Evolutionary conservation across 108 stramenopile genomes (phyloP), one percentile per base, ranked within the genome.

Genomic region (Chaetoceros tenuissimus): DNA sequence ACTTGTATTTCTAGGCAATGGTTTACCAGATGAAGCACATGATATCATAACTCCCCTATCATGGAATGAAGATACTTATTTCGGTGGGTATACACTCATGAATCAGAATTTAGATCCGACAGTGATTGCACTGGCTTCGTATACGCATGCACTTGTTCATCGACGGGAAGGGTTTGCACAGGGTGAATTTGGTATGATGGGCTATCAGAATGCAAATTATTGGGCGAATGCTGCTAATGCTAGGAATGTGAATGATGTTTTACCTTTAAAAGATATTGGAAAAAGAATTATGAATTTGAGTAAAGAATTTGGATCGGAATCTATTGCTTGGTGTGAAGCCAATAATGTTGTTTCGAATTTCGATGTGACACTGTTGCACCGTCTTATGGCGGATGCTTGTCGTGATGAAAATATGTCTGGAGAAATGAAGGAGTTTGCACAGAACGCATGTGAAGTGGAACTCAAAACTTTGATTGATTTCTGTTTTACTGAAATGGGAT

Each of bases 171-270:
- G 51, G 0, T 68, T 40, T 26, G 46, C 67, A 46, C n/a, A 48
- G 17, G 69, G 73, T 23, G 77, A 79, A 45, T 64, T 69, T 64
- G 77, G 73, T 1, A 79, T 74, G 73, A 65, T 64, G 16, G 77
- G 77, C 44, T 78, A 62, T 28, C 23, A 27, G 34, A 79, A 79
- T 57, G 72, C 72, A 21, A 68, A 74, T 28, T 79, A 68, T 51
- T 79, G 77, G 77, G 26, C 60, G 1, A 62, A 43, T 46, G 72
- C 72, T 23, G 64, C 50, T 19, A 3, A 49, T 28, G 43, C 24
- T 3, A 45, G 23, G 28, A 24, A 57, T 5, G 3, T 44, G 8
- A 3, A 16, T 44, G 17, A 10, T 40, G 34, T 40, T 40, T 40
- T 10, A 10, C 34, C 34, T 10, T 40, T 13, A 10, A 28, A 5